Conservation (phyloP, 1,284 basidiomycete genomes). For the Sporisorium graminicola region DNA sequence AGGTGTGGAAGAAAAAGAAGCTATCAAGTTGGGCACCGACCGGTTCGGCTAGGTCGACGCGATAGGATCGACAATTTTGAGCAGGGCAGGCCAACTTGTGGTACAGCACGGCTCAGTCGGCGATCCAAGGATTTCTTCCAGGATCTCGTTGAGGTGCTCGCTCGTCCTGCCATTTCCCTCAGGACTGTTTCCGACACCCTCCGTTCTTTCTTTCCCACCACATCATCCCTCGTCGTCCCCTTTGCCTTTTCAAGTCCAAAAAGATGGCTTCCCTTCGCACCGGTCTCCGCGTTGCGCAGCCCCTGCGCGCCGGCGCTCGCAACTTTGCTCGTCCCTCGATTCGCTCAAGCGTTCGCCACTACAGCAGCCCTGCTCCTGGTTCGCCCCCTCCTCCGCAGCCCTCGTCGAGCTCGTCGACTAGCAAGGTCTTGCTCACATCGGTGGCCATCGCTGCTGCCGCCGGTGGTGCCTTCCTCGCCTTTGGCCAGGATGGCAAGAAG, state of each 20-base stretch:
- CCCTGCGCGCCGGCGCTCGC: conserved; percentile 39
- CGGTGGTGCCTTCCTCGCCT: conserved; percentile 49
- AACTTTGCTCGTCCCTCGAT: conserved; percentile 40
- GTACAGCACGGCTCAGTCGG: neutral
- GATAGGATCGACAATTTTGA: neutral
- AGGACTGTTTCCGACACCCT: neutral
- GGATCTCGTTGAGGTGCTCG: neutral
- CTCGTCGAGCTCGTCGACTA: conserved; percentile 42
- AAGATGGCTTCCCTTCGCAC: conserved; percentile 55
- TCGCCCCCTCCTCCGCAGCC: conserved; percentile 45
- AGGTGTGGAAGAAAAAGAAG: neutral
- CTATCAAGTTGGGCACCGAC: neutral
- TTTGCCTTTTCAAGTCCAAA: conserved; percentile 5
- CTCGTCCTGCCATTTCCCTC: too few species aligned
- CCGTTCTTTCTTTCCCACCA: conserved; percentile 9
- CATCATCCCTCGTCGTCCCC: neutral
- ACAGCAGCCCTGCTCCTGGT: conserved; percentile 46
- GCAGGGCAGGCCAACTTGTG: too few species aligned
- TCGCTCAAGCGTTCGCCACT: conserved; percentile 50
- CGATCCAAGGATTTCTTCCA: conserved; percentile 1
- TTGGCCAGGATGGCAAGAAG: conserved; percentile 47
- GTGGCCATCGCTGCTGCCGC: conserved; percentile 50
- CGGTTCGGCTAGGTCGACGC: neutral
- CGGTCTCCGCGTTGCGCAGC: conserved; percentile 51
- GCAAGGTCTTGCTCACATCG: conserved; percentile 49